Base-by-base conservation (phyloP, 2,329 filamentous ascomycete genomes). In the Calonectria pauciramosa region DNA sequence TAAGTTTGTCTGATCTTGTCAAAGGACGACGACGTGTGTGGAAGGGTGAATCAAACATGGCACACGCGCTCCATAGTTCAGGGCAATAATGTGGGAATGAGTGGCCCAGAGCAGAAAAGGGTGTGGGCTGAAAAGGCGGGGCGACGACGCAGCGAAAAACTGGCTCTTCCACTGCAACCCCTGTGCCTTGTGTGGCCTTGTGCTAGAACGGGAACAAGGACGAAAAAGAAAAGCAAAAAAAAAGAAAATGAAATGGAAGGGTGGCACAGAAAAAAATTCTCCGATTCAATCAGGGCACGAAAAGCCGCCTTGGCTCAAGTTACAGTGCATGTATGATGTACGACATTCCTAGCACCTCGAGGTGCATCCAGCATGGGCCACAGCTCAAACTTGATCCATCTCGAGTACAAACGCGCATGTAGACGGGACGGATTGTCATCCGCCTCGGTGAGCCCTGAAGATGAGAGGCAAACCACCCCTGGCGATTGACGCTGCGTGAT, bases 251-350 rank as follows among this genome's bases (percentile, higher is more conserved):
- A 68, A 70, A 60, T 56, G 38, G 41, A 66, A 70, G 14, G 44
- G 26, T 56, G 51, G 47, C 23, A 72, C 49, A 64, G 59, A 41
- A 73, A 70, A 70, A 70, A 73, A 73, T 70, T 73, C 71, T 73
- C 71, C 71, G 71, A 70, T 60, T 66, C 66, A 70, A 66, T 52
- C 47, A 56, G 41, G 70, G 65, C 65, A 68, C 49, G 70, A 41
- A 52, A 52, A 11, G 10, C 38, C 60, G 38, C 60, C 47, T 52
- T 41, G 51, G 56, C 60, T 65, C 56, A 60, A 60, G 56, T 60
- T 60, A 60, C 56, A 60, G 56, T 60, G 56, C 34, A 60, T 60
- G 56, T 60, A 41, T 28, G 32, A 60, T 60, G 56, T 60, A 60
- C 56, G 56, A 60, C 56, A 60, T 60, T 38, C 20, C 32, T 36